Base-by-base conservation (phyloP, 768 basidiomycete genomes). In the Chiua virens region DNA sequence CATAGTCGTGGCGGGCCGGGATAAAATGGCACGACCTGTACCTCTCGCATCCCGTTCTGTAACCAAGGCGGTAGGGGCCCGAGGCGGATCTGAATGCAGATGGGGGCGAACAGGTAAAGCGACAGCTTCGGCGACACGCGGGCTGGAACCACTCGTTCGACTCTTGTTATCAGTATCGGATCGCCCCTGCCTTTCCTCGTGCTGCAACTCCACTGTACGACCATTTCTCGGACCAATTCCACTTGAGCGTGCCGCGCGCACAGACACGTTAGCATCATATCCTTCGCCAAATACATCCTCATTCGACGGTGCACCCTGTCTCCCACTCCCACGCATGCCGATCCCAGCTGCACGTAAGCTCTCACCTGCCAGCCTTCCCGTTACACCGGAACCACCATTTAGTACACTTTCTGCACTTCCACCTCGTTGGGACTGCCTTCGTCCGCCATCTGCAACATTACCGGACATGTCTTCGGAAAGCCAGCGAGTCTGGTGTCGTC, bases 351-450 rank as follows among this genome's bases (percentile, higher is more conserved):
- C 86, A 42, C 84, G 76, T 51, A 91, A 61, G 15, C 82, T 82
- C 64, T 89, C 86, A 4, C 85, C 81, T 9, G 87, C 65, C 14
- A 91, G 66, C 50, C 86, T 69, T 10, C 80, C 76, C 13, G 69
- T 72, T 34, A 64, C 76, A 23, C 70, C 71, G 11, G 76, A 71
- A 8, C 63, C 70, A 42, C 68, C 75, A 49, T 70, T 70, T 23
- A 86, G 63, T 8, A 81, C 74, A 61, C 80, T 87, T 69, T 90
- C 89, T 3, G 82, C 85, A 62, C 86, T 89, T 5, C 88, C 88
- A 1, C 78, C 79, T 32, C 88, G 73, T 15, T 78, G 64, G 27
- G 75, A 75, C 61, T 87, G 87, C 38, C 78, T 70, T 23, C 79
- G 70, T 25, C 83, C 86, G 25, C 45, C 23, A 15, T 64, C 61